These are phyloP conservation scores for Cryphonectria parasitica DNA, from an alignment of 2,329 filamentous ascomycete genomes.

Conservation along the genomic window DNA sequence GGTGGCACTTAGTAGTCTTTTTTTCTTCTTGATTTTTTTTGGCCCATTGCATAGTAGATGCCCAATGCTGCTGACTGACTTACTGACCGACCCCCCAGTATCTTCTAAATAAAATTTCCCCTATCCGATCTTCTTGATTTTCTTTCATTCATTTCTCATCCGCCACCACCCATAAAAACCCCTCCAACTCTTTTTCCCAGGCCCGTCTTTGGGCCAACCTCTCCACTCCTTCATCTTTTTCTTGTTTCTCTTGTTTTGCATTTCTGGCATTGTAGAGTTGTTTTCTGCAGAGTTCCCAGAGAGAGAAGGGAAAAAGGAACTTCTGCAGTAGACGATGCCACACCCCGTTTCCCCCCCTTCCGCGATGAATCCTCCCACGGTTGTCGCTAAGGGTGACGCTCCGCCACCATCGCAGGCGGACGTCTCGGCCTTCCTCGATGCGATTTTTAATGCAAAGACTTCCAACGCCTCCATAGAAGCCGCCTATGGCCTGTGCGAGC, in stretches of 20 bases:
- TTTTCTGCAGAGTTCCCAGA: conserved; percentile 5
- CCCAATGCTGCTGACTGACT: conserved; percentile 9
- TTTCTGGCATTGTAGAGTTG: neutral
- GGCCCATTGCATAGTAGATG: neutral
- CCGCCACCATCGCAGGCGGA: conserved; percentile 69
- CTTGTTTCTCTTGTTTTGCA: neutral
- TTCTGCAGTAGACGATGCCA: conserved; percentile 31
- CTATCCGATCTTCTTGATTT: neutral
- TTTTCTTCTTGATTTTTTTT: conserved; percentile 2
- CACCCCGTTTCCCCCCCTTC: conserved; percentile 30
- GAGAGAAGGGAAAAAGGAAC: neutral
- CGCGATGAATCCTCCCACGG: conserved; percentile 33
- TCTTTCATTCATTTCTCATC: neutral
- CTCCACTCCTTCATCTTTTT: conserved; percentile 26
- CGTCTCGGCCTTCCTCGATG: conserved; percentile 65
- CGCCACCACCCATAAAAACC: neutral
- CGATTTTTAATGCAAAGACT: conserved; percentile 70
- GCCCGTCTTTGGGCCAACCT: conserved; percentile 27
- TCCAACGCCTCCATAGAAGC: conserved; percentile 71
- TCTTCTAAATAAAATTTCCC: conserved; percentile 1
- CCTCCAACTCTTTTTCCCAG: conserved; percentile 2
- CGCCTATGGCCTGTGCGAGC: conserved; percentile 63
- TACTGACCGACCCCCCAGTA: neutral
- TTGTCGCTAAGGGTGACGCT: conserved; percentile 33
- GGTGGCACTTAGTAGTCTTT: neutral